These are phyloP conservation scores for Carex myosuroides DNA, from an alignment of 176 grass and related monocot genomes.

Conservation along the genomic window DNA sequence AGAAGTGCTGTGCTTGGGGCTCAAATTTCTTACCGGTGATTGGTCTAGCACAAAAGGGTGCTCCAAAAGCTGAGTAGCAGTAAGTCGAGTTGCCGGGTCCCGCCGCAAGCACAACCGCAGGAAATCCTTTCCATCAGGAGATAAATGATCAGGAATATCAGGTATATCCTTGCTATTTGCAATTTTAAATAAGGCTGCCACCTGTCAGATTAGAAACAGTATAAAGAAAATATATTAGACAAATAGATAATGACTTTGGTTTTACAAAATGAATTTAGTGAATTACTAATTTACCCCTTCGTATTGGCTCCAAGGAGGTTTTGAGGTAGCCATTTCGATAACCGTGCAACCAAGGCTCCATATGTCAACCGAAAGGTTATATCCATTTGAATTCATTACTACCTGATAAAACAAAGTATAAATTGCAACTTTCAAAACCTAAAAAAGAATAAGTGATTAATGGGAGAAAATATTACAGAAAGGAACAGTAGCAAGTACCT, in stretches of 20 bases:
- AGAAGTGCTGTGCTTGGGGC: constrained; percentile 15
- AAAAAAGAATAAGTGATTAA: background rate
- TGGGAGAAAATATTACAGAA: background rate
- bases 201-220: constrained; percentile 41
- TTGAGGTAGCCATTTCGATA: constrained; percentile 96
- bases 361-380: constrained; percentile 82
- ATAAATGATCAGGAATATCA: constrained; percentile 71
- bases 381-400: constrained; percentile 86
- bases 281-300: constrained; percentile 67
- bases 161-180: constrained; percentile 96
- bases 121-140: constrained; percentile 67
- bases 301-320: constrained; percentile 85
- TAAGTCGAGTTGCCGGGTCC: constrained; percentile 55
- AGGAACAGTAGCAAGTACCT: constrained; percentile 38
- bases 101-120: constrained; percentile 68
- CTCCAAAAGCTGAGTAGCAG: constrained; percentile 66
- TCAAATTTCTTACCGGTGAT: constrained; percentile 37
- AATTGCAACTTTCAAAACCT: background rate
- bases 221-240: background rate
- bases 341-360: constrained; percentile 98
- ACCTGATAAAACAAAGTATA: constrained; percentile 38
- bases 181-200: constrained; percentile 99
- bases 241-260: background rate
- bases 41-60: constrained; percentile 90
- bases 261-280: constrained; percentile 24